Evolutionary conservation across 106 monocot species (phyloP).

Genomic region (Xerophyta viscosa): DNA sequence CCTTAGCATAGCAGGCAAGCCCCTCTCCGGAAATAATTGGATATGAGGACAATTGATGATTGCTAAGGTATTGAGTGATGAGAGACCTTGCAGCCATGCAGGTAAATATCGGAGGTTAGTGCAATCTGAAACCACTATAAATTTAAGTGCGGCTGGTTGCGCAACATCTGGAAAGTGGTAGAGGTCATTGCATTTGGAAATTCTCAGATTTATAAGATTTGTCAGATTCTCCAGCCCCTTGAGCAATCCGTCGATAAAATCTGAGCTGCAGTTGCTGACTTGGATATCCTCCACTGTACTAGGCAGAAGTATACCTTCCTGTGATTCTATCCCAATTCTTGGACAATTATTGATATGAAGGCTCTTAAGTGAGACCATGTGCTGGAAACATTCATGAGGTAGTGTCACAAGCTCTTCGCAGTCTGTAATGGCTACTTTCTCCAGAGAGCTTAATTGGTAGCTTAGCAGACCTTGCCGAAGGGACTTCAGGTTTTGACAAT

Average conservation of each 20-base stretch:
- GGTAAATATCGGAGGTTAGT: constrained; percentile 14
- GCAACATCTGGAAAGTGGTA: constrained; percentile 14
- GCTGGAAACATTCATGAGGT: constrained; percentile 24
- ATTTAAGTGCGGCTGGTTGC: constrained; percentile 15
- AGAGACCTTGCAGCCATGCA: constrained; percentile 2
- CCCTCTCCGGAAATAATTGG: background rate
- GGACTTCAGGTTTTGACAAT: constrained; percentile 18
- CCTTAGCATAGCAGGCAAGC: background rate
- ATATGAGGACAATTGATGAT: background rate
- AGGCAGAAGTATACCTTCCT: constrained; percentile 14
- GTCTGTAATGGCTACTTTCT: constrained; percentile 19
- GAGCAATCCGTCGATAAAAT: constrained; percentile 21
- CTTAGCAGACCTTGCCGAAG: constrained; percentile 17
- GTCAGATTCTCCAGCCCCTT: constrained; percentile 6
- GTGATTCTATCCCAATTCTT: constrained; percentile 1
- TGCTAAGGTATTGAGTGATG: background rate
- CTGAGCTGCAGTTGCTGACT: constrained; percentile 17
- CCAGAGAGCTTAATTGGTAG: constrained; percentile 13
- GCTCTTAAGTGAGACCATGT: constrained; percentile 21
- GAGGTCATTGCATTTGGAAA: constrained; percentile 19
- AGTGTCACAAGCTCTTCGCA: constrained; percentile 21
- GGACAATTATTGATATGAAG: constrained; percentile 29
- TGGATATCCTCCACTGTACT: constrained; percentile 19
- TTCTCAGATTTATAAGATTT: constrained; percentile 12
- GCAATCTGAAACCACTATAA: constrained; percentile 13